These are phyloP conservation scores for Ceriops zippeliana DNA, from an alignment of 345 rosid genomes.

Conservation along the genomic window DNA sequence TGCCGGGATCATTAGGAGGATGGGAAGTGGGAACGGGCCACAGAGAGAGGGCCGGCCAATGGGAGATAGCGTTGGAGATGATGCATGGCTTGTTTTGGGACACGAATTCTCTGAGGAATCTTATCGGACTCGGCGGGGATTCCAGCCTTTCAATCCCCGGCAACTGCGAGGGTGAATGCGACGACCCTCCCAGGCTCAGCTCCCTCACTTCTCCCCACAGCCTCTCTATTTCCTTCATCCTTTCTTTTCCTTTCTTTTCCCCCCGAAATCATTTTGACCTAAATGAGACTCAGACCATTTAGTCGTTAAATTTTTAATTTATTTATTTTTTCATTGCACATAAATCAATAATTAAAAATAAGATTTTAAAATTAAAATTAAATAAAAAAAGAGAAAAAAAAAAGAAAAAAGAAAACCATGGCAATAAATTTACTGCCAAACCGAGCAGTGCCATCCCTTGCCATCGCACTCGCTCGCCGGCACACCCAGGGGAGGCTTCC, in stretches of 20 bases:
- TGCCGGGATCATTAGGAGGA: too few relatives aligned
- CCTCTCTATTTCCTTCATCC: conserved; percentile 32
- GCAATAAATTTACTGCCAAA: too few relatives aligned
- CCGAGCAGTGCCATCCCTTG: background rate
- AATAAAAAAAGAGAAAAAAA: too few relatives aligned
- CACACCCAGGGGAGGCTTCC: background rate
- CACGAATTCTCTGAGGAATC: conserved; percentile 62
- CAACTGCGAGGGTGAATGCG: conserved; percentile 9
- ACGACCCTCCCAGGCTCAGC: conserved; percentile 36
- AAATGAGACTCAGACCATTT: too few relatives aligned
- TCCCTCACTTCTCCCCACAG: conserved; percentile 78
- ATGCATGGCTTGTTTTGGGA: conserved; percentile 79
- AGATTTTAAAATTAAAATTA: too few relatives aligned
- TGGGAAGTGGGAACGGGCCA: conserved; percentile 41
- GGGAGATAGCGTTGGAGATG: conserved; percentile 59
- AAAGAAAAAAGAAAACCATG: too few relatives aligned
- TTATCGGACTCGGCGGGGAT: conserved; percentile 54
- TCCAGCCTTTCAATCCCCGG: conserved; percentile 39
- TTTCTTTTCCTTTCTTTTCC: background rate
- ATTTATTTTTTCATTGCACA: too few relatives aligned
- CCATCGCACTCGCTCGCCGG: background rate
- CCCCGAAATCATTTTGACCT: too few relatives aligned
- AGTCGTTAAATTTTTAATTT: too few relatives aligned
- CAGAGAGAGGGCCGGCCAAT: conserved; percentile 68
- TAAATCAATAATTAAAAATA: too few relatives aligned